Evolutionary conservation across 805 yeast genomes (phyloP), one percentile per base, ranked within the genome.

Genomic region (Candida orba): DNA sequence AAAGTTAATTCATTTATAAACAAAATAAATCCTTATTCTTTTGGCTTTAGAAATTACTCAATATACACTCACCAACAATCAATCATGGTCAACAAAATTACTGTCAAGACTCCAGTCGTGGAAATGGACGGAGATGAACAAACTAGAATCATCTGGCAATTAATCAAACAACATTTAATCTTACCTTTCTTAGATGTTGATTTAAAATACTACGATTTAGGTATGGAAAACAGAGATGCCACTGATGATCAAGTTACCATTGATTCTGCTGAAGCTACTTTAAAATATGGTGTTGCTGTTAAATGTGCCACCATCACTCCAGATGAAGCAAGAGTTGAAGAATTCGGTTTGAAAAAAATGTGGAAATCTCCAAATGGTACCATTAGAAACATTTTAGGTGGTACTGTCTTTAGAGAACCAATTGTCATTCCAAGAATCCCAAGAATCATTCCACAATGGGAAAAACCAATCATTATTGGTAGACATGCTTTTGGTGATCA

Each of bases 231-330:
- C 69, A 78, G 98, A 62, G 97, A 91, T 66, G 64, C 76, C 56
- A 91, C 98, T 15, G 73, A 87, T 57, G 98, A 91, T 65, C 65
- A 85, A 67, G 91, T 91, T 53, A 91, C 98, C 17, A 62, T 75
- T 31, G 96, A 91, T 43, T 85, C 96, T 10, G 97, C 97, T 22
- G 69, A 81, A 40, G 98, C 98, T 42, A 90, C 88, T 54, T 69
- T 80, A 64, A 77, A 89, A 66, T 83, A 87, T 65, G 85, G 87
- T 43, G 98, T 91, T 45, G 98, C 95, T 27, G 87, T 91, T 56
- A 91, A 91, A 71, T 91, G 98, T 71, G 98, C 98, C 45, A 91
- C 98, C 41, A 91, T 91, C 64, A 91, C 98, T n/a, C 97, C 98
- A 8, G 95, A 87, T 62, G 98, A 91, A 71, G 93, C 87, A 39